phyloP scores from a whole-genome alignment of 2,329 filamentous ascomycete species.

The Aspergillus brunneoviolaceus region DNA sequence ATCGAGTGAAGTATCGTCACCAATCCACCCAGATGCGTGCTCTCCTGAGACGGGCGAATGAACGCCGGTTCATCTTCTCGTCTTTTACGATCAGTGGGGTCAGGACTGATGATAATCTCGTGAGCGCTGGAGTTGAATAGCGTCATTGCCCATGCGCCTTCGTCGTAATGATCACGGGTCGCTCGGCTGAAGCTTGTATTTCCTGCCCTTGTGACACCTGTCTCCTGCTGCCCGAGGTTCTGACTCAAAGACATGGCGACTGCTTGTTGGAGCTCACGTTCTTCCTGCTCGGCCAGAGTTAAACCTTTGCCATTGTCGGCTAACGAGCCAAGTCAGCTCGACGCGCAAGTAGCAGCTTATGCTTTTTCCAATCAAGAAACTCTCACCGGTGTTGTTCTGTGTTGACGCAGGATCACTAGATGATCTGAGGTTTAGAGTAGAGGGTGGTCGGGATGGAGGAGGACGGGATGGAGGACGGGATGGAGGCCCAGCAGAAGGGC shows the following conservation, averaged over 20 bases:
- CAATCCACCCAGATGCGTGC: constrained; percentile 56
- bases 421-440: constrained; percentile 39
- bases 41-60: constrained; percentile 55
- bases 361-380: background rate
- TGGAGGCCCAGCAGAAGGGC: constrained; percentile 25
- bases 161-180: constrained; percentile 55
- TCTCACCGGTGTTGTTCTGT: constrained; percentile 33
- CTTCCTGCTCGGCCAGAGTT: constrained; percentile 44
- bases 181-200: constrained; percentile 55
- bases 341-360: background rate
- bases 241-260: constrained; percentile 48
- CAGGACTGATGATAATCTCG: constrained; percentile 57
- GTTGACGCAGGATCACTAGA: constrained; percentile 26
- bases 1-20: constrained; percentile 64
- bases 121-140: constrained; percentile 47
- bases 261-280: constrained; percentile 47
- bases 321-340: constrained; percentile 20
- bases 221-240: constrained; percentile 53
- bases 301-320: constrained; percentile 32
- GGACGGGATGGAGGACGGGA: constrained; percentile 33
- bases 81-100: constrained; percentile 51
- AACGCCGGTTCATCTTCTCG: constrained; percentile 54
- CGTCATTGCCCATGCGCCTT: constrained; percentile 57
- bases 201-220: constrained; percentile 48
- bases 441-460: constrained; percentile 50